phyloP scores from a whole-genome alignment of 2,329 filamentous ascomycete genomes.

The Tolypocladium album region DNA sequence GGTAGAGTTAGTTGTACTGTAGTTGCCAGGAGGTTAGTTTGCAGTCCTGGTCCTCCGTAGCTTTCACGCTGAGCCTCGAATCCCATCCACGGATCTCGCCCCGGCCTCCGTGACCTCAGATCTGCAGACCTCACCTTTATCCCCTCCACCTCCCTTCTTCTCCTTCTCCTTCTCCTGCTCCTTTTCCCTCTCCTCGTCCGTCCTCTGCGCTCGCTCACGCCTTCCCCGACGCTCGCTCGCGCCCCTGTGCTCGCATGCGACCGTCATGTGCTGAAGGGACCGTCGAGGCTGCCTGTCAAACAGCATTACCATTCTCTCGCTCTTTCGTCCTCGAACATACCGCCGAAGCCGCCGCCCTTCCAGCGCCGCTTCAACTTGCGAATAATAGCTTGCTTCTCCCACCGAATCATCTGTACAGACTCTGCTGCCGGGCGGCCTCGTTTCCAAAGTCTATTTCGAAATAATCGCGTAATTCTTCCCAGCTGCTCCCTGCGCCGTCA shows the following conservation, averaged over 20 bases:
- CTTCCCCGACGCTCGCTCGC: background rate
- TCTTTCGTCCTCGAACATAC: background rate
- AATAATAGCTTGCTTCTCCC: background rate
- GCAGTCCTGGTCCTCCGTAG: too few species aligned
- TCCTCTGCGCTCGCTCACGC: background rate
- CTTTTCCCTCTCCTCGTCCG: background rate
- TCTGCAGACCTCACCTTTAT: too few species aligned
- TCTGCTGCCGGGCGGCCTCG: background rate
- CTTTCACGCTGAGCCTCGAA: too few species aligned
- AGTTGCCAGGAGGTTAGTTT: too few species aligned
- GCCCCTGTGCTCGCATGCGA: background rate
- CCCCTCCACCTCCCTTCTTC: background rate
- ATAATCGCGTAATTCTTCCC: background rate
- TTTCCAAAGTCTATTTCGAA: background rate
- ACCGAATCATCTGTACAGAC: background rate
- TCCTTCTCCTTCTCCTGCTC: background rate
- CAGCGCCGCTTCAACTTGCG: background rate
- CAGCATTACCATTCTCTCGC: background rate
- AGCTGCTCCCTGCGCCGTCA: background rate
- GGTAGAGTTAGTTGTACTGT: too few species aligned
- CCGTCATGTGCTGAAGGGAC: background rate
- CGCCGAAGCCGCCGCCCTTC: background rate
- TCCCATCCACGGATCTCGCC: background rate
- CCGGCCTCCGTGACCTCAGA: background rate
- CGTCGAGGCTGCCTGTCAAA: background rate